A percentile compares a stretch with the other conserved stretches of the same genome.
Evolutionary conservation across 2,329 filamentous ascomycete genomes (phyloP).

Genomic region (Dactylellina leptospora): DNA sequence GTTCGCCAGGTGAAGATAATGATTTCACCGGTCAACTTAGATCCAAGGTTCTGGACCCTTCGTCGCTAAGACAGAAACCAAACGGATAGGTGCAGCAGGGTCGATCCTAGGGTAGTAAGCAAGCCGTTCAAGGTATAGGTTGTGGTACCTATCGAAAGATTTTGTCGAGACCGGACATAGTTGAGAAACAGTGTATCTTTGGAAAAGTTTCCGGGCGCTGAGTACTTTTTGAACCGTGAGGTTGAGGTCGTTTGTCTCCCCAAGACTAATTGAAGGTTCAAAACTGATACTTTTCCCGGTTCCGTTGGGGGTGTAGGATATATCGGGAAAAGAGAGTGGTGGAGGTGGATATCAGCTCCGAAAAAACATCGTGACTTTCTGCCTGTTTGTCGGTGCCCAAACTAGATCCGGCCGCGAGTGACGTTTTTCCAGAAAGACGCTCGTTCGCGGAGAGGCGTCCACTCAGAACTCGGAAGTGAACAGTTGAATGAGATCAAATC

Average conservation of each 20-base stretch:
- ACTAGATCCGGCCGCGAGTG: conserved; percentile 28
- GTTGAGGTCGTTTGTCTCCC: conserved; percentile 1
- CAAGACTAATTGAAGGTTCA: conserved; percentile 1
- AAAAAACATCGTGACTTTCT: conserved; percentile 37
- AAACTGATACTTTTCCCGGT: conserved; percentile 12
- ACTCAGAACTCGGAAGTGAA: conserved; percentile 8
- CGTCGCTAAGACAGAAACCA: conserved; percentile 44
- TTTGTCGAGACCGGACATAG: neutral
- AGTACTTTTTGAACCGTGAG: conserved; percentile 9
- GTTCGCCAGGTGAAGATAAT: neutral
- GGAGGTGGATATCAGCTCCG: conserved; percentile 20
- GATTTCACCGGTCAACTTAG: neutral
- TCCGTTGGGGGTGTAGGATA: conserved; percentile 19
- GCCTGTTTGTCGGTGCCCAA: conserved; percentile 37
- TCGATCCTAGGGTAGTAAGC: conserved; percentile 25
- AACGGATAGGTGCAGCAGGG: conserved; percentile 46
- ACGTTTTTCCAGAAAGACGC: conserved; percentile 30
- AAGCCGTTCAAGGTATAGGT: conserved; percentile 24
- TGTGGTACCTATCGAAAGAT: conserved; percentile 15
- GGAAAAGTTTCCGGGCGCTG: conserved; percentile 1
- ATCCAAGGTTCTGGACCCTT: conserved; percentile 39
- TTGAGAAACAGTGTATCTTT: conserved; percentile 11
- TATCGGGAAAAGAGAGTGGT: conserved; percentile 19
- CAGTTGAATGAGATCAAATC: neutral
- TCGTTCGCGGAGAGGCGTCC: conserved; percentile 27